A percentile compares a stretch with the other conserved stretches of the same genome.
phyloP scores from a whole-genome alignment of 192 early-diverging fungal genomes.

The Gryganskiella cystojenkinii region DNA sequence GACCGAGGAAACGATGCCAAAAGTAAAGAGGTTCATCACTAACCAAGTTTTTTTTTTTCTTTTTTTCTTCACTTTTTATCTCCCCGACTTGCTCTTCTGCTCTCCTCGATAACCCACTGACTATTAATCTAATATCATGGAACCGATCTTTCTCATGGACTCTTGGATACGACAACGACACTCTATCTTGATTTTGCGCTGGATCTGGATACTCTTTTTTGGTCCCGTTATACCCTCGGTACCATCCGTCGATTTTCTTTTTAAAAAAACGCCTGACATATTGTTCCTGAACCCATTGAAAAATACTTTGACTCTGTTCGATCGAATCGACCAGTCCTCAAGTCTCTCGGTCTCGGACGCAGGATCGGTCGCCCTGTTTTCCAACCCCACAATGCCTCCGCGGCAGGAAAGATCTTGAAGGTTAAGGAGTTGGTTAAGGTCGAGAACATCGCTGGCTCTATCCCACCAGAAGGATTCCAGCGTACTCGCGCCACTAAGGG shows the following conservation, averaged over 20 bases:
- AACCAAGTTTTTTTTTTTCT: neutral
- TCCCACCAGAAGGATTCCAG: slow-evolving; percentile 42
- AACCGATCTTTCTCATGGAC: too few species aligned
- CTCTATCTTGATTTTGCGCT: too few species aligned
- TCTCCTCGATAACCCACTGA: too few species aligned
- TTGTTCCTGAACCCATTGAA: too few species aligned
- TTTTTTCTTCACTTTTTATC: neutral
- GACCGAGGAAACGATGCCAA: neutral
- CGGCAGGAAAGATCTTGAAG: slow-evolving; percentile 54
- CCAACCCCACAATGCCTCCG: slow-evolving; percentile 36
- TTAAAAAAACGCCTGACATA: too few species aligned
- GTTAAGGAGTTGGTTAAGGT: slow-evolving; percentile 53
- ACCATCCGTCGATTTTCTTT: too few species aligned
- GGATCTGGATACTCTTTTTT: too few species aligned
- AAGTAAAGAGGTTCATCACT: neutral
- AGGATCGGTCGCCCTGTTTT: slow-evolving; percentile 50
- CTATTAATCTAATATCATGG: too few species aligned
- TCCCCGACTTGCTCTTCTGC: neutral
- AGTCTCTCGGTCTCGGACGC: slow-evolving; percentile 42
- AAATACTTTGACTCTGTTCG: too few species aligned
- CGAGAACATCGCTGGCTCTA: slow-evolving; percentile 43
- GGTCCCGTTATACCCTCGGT: too few species aligned
- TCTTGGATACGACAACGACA: too few species aligned
- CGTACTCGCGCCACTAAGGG: slow-evolving; percentile 49
- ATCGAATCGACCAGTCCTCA: slow-evolving; percentile 20